Percentiles rank a stretch among this genome's conserved stretches.
Conservation (phyloP, 1,284 basidiomycete species). For the Apiotrichum montevideense region DNA sequence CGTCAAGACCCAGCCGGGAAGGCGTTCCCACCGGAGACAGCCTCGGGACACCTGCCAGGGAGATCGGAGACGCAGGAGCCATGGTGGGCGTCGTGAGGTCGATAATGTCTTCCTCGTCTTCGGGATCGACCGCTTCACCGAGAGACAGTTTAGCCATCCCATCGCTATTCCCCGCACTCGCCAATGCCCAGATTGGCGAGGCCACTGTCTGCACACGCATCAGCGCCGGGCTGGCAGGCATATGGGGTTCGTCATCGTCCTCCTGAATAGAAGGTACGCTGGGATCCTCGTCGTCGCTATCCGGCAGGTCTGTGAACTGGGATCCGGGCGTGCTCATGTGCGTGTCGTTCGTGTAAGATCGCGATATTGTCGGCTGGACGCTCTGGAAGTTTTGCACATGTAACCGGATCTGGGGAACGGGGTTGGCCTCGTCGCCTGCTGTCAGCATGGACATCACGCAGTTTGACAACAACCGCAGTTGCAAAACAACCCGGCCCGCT, state of each 20-base stretch:
- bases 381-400: slow-evolving; percentile 17
- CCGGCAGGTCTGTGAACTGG: not conserved
- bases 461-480: too few species aligned
- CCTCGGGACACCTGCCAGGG: too few species aligned
- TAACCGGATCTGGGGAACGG: slow-evolving; percentile 43
- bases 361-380: not conserved
- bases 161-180: slow-evolving; percentile 21
- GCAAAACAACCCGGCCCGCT: slow-evolving; percentile 2
- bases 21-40: too few species aligned
- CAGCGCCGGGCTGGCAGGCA: slow-evolving; percentile 32
- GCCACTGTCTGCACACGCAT: slow-evolving; percentile 26
- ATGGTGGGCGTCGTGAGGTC: slow-evolving; percentile 9
- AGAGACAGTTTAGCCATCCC: slow-evolving; percentile 32
- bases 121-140: slow-evolving; percentile 21
- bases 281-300: slow-evolving; percentile 20
- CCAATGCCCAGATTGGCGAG: slow-evolving; percentile 45
- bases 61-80: not conserved
- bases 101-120: not conserved
- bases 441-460: too few species aligned
- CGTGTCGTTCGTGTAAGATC: not conserved
- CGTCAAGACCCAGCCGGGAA: too few species aligned
- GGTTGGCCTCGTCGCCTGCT: slow-evolving; percentile 33
- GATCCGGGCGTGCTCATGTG: slow-evolving; percentile 15
- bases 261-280: slow-evolving; percentile 25
- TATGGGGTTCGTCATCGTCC: not conserved